A percentile compares a stretch with the other conserved stretches of the same genome.
These are phyloP conservation scores for Silene coronaria DNA, from an alignment of 179 eudicot genomes.

Conservation along the genomic window DNA sequence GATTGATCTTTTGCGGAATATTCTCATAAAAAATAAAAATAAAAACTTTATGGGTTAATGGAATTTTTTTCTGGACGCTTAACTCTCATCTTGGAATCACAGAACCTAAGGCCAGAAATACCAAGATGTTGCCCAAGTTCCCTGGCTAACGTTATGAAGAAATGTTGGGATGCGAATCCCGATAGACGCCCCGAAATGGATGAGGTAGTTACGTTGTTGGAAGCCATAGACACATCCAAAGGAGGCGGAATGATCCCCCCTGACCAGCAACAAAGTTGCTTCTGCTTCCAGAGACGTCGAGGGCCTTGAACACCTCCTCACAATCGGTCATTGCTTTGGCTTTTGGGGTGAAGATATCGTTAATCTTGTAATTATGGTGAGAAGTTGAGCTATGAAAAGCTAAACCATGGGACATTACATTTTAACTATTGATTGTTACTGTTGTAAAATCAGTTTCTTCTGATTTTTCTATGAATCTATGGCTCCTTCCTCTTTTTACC, in stretches of 20 bases:
- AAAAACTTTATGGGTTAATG: background rate
- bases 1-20: no score
- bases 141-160: slow-evolving; percentile 85
- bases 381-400: slow-evolving; percentile 10
- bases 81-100: slow-evolving; percentile 13
- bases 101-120: slow-evolving; percentile 96
- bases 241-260: slow-evolving; percentile 97
- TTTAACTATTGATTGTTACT: slow-evolving; percentile 23
- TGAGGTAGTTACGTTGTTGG: slow-evolving; percentile 79
- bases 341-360: slow-evolving; percentile 10
- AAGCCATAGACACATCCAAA: slow-evolving; percentile 89
- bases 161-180: slow-evolving; percentile 97
- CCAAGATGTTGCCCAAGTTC: slow-evolving; percentile 98
- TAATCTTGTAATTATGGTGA: slow-evolving; percentile 31
- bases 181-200: slow-evolving; percentile 97
- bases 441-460: slow-evolving; percentile 25
- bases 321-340: slow-evolving; percentile 13
- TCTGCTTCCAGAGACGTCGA: slow-evolving; percentile 67
- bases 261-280: slow-evolving; percentile 81
- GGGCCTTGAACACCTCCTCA: slow-evolving; percentile 51
- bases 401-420: slow-evolving; percentile 19
- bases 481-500: background rate
- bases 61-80: background rate
- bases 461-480: slow-evolving; percentile 15
- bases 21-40: no score